Conservation (phyloP, 1,284 basidiomycete species). For the Hymenochaete sp. region DNA sequence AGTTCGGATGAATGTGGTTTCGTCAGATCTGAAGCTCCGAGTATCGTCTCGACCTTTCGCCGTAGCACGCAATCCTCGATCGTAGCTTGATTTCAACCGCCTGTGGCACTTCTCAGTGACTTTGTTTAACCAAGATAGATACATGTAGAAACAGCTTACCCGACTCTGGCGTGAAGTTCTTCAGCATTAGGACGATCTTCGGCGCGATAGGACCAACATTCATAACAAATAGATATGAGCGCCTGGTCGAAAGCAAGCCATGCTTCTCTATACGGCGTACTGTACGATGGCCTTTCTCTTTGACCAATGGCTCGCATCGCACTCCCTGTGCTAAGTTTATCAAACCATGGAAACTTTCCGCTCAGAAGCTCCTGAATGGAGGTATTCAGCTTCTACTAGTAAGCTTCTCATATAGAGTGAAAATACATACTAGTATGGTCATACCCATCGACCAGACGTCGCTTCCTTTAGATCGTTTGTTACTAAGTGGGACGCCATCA, state of each 20-base stretch:
- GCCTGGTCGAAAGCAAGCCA: neutral
- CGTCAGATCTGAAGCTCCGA: too few relatives aligned
- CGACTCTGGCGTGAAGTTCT: neutral
- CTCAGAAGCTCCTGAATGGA: constrained; percentile 8
- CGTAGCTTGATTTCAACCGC: too few relatives aligned
- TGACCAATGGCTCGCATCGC: neutral
- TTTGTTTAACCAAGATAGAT: too few relatives aligned
- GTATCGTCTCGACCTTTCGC: too few relatives aligned
- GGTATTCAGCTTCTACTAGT: neutral
- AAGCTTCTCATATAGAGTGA: too few relatives aligned
- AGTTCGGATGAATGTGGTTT: too few relatives aligned
- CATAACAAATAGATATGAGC: neutral
- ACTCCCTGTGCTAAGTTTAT: neutral
- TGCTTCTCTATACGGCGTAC: neutral
- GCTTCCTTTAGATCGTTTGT: constrained; percentile 1
- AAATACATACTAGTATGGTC: constrained; percentile 9
- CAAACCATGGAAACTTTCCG: constrained; percentile 2
- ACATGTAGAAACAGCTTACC: neutral
- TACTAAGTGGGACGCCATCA: neutral
- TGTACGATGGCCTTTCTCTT: constrained; percentile 2
- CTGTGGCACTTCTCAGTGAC: too few relatives aligned
- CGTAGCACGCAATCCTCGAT: too few relatives aligned
- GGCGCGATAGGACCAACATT: constrained; percentile 4
- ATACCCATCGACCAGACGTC: constrained; percentile 12
- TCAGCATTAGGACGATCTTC: constrained; percentile 5